These are phyloP conservation scores for Betula pendula DNA, from an alignment of 306 rosid genomes.

Conservation along the genomic window DNA sequence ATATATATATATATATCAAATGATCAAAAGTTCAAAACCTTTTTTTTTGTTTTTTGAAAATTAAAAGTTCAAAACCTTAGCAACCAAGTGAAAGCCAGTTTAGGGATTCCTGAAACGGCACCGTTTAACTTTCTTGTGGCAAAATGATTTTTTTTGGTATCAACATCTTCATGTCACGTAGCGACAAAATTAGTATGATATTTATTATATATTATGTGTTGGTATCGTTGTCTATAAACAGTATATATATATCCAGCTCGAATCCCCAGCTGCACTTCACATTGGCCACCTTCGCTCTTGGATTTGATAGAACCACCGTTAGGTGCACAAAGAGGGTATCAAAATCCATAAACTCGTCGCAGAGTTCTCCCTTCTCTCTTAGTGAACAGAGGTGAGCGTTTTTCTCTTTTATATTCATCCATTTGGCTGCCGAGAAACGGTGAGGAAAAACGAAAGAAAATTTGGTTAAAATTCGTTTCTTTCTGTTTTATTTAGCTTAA, in stretches of 20 bases:
- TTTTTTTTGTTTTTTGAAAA: too few species aligned
- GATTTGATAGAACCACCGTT: conserved; percentile 10
- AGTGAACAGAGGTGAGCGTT: conserved; percentile 23
- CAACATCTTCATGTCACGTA: neutral
- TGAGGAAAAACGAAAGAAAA: neutral
- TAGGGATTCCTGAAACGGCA: neutral
- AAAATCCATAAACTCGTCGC: neutral
- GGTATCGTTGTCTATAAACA: neutral
- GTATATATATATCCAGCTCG: neutral
- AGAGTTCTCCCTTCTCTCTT: neutral
- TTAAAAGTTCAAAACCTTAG: too few species aligned
- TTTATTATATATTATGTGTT: neutral
- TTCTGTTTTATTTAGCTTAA: neutral
- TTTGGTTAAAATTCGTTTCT: neutral
- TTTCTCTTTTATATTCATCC: conserved; percentile 2
- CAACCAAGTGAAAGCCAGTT: too few species aligned
- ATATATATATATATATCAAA: too few species aligned
- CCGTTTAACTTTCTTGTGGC: neutral
- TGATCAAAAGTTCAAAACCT: too few species aligned
- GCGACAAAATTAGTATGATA: neutral
- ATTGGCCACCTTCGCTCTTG: conserved; percentile 21
- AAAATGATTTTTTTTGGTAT: neutral
- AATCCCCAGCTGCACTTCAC: conserved; percentile 13
- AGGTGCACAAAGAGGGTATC: neutral
- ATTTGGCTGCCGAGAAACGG: conserved; percentile 8